Evolutionary conservation across 2,329 filamentous ascomycete genomes (phyloP).

Genomic region (Penicillium fuscoglaucum): DNA sequence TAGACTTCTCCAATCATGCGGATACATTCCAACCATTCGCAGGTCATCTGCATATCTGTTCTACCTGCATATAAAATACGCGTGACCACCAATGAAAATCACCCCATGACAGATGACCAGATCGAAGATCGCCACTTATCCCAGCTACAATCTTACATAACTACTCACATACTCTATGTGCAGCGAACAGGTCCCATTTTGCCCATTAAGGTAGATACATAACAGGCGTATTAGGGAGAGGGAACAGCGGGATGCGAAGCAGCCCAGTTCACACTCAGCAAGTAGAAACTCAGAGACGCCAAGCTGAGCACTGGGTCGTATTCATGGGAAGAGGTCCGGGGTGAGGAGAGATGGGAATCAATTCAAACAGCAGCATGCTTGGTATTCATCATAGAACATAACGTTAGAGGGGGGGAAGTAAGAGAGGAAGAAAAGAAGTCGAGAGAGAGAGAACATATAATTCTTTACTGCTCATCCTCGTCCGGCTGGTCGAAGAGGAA

Average conservation of each 20-base stretch:
- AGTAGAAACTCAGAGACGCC: slow-evolving; percentile 7
- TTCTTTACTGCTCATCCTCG: slow-evolving; percentile 58
- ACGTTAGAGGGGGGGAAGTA: slow-evolving; percentile 16
- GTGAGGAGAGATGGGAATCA: slow-evolving; percentile 15
- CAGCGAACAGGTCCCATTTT: slow-evolving; percentile 31
- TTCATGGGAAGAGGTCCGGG: not conserved
- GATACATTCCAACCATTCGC: not conserved
- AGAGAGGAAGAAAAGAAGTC: not conserved
- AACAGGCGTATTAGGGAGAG: slow-evolving; percentile 24
- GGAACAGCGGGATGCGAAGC: slow-evolving; percentile 9
- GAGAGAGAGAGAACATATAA: slow-evolving; percentile 1
- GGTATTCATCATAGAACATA: slow-evolving; percentile 32
- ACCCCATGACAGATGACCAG: not conserved
- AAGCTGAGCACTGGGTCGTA: slow-evolving; percentile 5
- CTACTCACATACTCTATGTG: slow-evolving; percentile 2
- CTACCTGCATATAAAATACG: not conserved
- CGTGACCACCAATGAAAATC: not conserved
- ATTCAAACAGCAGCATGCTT: slow-evolving; percentile 27
- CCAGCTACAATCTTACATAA: not conserved
- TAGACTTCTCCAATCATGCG: not conserved
- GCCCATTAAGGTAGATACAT: slow-evolving; percentile 35
- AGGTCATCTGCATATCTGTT: not conserved
- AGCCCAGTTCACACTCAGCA: slow-evolving; percentile 10
- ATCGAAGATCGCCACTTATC: not conserved
- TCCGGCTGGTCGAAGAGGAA: slow-evolving; percentile 97